A percentile compares a stretch with the other conserved stretches of the same genome.
Conservation (phyloP, 2,329 filamentous ascomycete species). For the Curvularia sp. region DNA sequence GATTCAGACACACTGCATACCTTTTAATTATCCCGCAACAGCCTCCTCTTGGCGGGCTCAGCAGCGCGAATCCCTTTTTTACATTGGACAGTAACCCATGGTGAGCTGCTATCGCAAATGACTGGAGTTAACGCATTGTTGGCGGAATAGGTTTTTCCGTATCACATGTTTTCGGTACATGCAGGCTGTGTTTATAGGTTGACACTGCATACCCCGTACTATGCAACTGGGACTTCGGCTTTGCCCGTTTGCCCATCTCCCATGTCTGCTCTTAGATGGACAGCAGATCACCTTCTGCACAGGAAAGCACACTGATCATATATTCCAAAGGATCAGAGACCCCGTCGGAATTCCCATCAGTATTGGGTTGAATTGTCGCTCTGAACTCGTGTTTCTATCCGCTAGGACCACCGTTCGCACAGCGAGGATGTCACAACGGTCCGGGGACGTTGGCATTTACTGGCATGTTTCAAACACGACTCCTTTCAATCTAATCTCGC, state of each 20-base stretch:
- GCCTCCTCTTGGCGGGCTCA: not conserved
- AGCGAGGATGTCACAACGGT: not conserved
- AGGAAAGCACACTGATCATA: not conserved
- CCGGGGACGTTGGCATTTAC: not conserved
- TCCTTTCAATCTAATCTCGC: conserved; percentile 21
- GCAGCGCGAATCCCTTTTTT: not conserved
- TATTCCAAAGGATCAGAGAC: not conserved
- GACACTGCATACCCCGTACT: not conserved
- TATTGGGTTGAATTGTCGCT: not conserved
- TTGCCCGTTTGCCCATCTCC: not conserved
- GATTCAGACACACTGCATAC: not conserved
- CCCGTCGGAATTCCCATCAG: not conserved
- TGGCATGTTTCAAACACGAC: conserved; percentile 23
- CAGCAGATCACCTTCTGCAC: not conserved
- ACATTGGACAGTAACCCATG: not conserved
- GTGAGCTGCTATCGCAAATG: not conserved
- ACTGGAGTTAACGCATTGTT: not conserved
- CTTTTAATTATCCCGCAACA: not conserved
- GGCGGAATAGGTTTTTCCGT: not conserved
- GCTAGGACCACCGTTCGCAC: not conserved
- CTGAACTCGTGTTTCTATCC: not conserved
- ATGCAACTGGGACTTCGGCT: not conserved
- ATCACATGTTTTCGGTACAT: not conserved
- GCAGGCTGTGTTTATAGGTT: not conserved
- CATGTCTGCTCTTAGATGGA: not conserved